Evolutionary conservation across 1,284 basidiomycete genomes (phyloP), one percentile per base, ranked within the genome.

Genomic region (Pyrrhoderma noxium): DNA sequence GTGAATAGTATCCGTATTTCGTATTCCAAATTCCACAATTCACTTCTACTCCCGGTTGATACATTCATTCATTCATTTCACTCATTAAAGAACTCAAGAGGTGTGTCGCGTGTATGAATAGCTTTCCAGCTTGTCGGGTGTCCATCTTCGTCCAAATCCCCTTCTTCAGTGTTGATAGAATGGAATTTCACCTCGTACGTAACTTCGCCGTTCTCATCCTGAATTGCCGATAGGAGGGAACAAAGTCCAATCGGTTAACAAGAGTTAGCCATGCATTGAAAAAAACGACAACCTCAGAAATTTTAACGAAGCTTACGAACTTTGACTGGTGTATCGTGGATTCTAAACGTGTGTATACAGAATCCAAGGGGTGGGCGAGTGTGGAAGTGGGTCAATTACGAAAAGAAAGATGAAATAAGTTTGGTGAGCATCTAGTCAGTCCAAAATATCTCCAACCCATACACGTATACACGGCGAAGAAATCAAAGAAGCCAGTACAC

Each of bases 31-130:
- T n/a, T n/a, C n/a, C n/a, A n/a, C n/a, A n/a, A n/a, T n/a, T n/a
- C n/a, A n/a, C n/a, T n/a, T n/a, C n/a, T n/a, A n/a, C n/a, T n/a
- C n/a, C n/a, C n/a, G n/a, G n/a, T n/a, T n/a, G n/a, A n/a, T n/a
- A n/a, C n/a, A n/a, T n/a, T n/a, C n/a, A n/a, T n/a, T n/a, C n/a
- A 31, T n/a, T 40, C 38, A 8, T 40, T 59, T 55, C n/a, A 85
- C 67, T 84, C 82, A 60, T 85, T 79, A 73, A 89, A 89, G 65
- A 85, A 87, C 55, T 81, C 76, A 51, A 88, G 67, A 8, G 80
- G 77, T 9, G 70, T 76, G 49, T 77, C 73, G 23, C 61, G 59
- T 1, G 71, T 75, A 58, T 86, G 83, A 57, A 88, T 74, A 11
- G 83, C 85, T 51, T 73, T 68, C 74, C 76, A 88, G 35, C 71